Evolutionary conservation across 148 eudicot genomes (phyloP).

Genomic region (Vaccinium corymbosum): DNA sequence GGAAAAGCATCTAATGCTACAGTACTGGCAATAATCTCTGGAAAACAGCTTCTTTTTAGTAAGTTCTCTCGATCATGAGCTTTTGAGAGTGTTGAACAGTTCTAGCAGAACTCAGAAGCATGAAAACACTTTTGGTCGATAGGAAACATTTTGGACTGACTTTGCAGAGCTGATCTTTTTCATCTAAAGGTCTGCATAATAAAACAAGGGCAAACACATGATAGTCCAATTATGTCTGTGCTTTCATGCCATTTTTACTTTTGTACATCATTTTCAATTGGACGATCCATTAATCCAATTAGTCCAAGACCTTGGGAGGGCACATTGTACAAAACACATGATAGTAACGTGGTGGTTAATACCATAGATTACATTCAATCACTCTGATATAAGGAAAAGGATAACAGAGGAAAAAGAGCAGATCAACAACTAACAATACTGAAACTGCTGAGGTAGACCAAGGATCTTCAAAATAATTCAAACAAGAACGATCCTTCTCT

Average conservation of each 20-base stretch:
- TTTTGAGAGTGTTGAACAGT: neutral
- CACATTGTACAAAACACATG: neutral
- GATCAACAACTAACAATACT: neutral
- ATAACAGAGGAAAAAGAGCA: neutral
- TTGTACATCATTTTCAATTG: neutral
- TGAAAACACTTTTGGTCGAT: neutral
- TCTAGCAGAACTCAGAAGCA: neutral
- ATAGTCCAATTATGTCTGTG: neutral
- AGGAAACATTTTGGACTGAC: neutral
- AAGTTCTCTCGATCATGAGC: conserved; percentile 1
- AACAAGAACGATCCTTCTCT: neutral
- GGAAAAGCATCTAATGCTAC: neutral
- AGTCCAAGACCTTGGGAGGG: no score
- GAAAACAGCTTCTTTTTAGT: neutral
- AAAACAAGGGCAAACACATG: neutral
- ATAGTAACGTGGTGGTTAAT: neutral
- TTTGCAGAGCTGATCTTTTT: neutral
- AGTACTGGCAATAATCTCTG: neutral
- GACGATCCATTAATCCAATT: no score
- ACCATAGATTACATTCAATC: neutral
- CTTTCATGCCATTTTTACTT: neutral
- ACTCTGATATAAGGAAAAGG: neutral
- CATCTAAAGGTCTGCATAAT: neutral
- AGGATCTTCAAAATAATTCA: neutral
- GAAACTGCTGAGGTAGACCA: neutral